These are phyloP conservation scores for Leishmania braziliensis DNA, from an alignment of 208 protist species.

Conservation along the genomic window DNA sequence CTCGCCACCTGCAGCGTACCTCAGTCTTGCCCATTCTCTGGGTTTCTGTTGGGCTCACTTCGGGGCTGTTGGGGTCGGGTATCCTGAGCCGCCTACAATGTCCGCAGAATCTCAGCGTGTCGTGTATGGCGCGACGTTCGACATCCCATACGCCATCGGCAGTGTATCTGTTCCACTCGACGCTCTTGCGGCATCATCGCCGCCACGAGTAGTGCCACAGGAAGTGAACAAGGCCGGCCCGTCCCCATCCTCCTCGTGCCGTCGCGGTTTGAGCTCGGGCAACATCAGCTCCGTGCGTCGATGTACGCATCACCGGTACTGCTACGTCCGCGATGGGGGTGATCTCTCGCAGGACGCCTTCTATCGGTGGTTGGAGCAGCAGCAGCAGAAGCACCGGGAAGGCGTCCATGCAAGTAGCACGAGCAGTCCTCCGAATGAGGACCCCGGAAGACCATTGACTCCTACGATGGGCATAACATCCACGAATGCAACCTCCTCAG, in stretches of 20 bases:
- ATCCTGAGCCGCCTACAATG: background rate
- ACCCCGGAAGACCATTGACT: background rate
- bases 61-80: background rate
- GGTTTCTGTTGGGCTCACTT: background rate
- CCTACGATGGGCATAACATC: background rate
- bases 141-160: conserved; percentile 67
- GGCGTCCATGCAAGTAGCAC: background rate
- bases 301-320: conserved; percentile 76
- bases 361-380: conserved; percentile 60
- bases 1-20: background rate
- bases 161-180: conserved; percentile 48
- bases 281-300: conserved; percentile 42
- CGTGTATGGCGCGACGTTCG: conserved; percentile 56
- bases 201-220: background rate
- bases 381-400: conserved; percentile 1
- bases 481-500: background rate
- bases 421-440: background rate
- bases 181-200: conserved; percentile 3
- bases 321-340: conserved; percentile 78
- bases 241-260: background rate
- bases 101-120: conserved; percentile 34
- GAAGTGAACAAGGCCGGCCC: background rate
- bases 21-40: background rate
- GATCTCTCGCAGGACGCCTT: conserved; percentile 56
- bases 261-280: conserved; percentile 25